Conservation (phyloP, 192 early-diverging fungal genomes). For the Gaertneriomyces sp. region DNA sequence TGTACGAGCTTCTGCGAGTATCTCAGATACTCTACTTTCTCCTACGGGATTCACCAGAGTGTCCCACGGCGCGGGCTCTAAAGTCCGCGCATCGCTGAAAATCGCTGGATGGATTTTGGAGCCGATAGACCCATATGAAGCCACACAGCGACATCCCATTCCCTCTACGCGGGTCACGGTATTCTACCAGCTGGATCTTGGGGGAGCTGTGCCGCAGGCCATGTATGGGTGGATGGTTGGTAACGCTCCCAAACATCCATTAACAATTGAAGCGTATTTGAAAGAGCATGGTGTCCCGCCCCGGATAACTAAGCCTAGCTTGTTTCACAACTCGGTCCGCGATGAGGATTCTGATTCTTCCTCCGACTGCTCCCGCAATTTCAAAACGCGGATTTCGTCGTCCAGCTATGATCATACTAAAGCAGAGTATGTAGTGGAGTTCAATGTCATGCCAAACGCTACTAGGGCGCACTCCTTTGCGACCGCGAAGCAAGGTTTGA, state of each 20-base stretch:
- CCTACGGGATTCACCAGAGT: neutral
- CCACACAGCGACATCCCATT: constrained; percentile 24
- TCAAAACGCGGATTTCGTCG: neutral
- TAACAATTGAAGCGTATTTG: constrained; percentile 21
- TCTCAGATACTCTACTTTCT: constrained; percentile 12
- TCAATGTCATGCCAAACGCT: neutral
- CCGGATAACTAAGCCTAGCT: neutral
- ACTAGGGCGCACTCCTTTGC: neutral
- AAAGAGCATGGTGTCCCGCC: constrained; percentile 26
- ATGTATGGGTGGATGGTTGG: constrained; percentile 19
- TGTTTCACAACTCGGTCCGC: neutral
- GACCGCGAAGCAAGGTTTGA: neutral
- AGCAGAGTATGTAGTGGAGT: constrained; percentile 6
- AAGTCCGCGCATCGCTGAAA: constrained; percentile 13
- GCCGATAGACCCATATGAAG: constrained; percentile 31
- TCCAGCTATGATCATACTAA: constrained; percentile 7
- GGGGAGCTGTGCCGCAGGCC: constrained; percentile 11
- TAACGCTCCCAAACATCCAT: constrained; percentile 21
- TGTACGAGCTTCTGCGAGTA: constrained; percentile 3
- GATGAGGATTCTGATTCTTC: neutral
- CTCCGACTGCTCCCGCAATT: neutral
- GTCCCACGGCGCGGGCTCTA: neutral
- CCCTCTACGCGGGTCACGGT: constrained; percentile 24
- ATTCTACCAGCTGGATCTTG: constrained; percentile 25
- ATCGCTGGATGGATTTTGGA: constrained; percentile 26